Percentiles rank a stretch among this genome's conserved stretches.
Conservation (phyloP, 805 yeast genomes). For the Saccharomycopsis oosterbeekiorum region DNA sequence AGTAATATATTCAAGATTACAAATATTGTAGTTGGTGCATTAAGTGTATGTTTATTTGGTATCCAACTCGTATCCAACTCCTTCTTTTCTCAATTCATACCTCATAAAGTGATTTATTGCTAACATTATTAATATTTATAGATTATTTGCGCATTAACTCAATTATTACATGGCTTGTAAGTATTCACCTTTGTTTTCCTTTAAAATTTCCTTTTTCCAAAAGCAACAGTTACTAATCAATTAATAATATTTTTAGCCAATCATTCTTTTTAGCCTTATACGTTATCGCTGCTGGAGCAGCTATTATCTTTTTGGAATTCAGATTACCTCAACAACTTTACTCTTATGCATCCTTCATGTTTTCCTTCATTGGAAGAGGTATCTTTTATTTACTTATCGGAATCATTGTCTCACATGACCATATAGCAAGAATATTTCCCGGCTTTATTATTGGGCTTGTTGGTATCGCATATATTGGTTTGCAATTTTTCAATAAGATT, state of each 20-base stretch:
- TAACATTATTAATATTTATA: neutral
- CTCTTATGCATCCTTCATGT: constrained; percentile 56
- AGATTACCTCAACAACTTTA: constrained; percentile 48
- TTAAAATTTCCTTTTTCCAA: no score
- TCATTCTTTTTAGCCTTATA: constrained; percentile 49
- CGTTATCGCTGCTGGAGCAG: constrained; percentile 43
- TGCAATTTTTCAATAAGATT: constrained; percentile 66
- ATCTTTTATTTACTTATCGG: constrained; percentile 42
- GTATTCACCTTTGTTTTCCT: neutral
- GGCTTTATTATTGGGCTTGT: constrained; percentile 47
- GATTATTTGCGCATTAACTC: constrained; percentile 30
- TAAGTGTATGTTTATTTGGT: constrained; percentile 34
- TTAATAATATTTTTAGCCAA: constrained; percentile 21
- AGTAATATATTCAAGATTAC: constrained; percentile 35
- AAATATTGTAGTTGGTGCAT: constrained; percentile 45
- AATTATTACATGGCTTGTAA: constrained; percentile 30
- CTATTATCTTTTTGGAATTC: constrained; percentile 37
- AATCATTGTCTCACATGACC: constrained; percentile 38
- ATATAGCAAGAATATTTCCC: constrained; percentile 46
- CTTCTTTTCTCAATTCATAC: neutral
- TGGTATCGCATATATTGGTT: constrained; percentile 49
- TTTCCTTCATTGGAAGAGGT: constrained; percentile 53
- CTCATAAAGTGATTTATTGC: neutral
- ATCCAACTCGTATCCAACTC: no score
- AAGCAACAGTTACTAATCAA: constrained; percentile 2